Percentiles rank a stretch among this genome's conserved stretches.
Evolutionary conservation across 1,139 yeast species (phyloP).

Genomic region (Hemisphaericaspora lyxosophila): DNA sequence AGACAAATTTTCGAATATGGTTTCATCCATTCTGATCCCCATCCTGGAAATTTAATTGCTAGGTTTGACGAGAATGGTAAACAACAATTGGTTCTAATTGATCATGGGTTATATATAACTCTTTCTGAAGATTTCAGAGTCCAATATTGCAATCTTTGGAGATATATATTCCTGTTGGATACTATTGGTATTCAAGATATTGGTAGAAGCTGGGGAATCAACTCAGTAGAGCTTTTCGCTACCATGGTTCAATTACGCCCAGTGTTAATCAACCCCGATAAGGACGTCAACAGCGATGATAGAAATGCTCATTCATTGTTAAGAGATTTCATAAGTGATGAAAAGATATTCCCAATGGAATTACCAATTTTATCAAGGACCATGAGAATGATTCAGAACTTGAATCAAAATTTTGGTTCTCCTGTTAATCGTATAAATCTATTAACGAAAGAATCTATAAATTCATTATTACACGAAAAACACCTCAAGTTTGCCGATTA

Average conservation of each 20-base stretch:
- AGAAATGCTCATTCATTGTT: slow-evolving; percentile 23
- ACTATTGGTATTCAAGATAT: slow-evolving; percentile 47
- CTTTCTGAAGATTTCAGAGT: slow-evolving; percentile 50
- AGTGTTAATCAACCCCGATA: slow-evolving; percentile 19
- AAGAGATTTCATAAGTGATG: slow-evolving; percentile 54
- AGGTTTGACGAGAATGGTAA: slow-evolving; percentile 38
- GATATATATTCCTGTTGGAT: slow-evolving; percentile 56
- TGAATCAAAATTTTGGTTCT: slow-evolving; percentile 65
- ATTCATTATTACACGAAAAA: slow-evolving; percentile 18
- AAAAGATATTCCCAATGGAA: slow-evolving; percentile 65
- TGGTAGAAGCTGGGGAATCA: slow-evolving; percentile 66
- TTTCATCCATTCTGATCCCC: slow-evolving; percentile 77
- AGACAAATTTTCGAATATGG: slow-evolving; percentile 76
- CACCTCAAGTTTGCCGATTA: slow-evolving; percentile 19
- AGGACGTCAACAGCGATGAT: slow-evolving; percentile 19
- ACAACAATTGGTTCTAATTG: slow-evolving; percentile 67
- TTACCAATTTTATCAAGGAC: slow-evolving; percentile 66
- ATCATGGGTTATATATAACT: slow-evolving; percentile 70
- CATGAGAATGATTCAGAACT: slow-evolving; percentile 71
- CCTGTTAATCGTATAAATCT: slow-evolving; percentile 71
- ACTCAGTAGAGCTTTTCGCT: slow-evolving; percentile 64
- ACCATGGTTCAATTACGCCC: slow-evolving; percentile 58
- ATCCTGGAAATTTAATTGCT: slow-evolving; percentile 73
- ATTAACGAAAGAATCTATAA: slow-evolving; percentile 55
- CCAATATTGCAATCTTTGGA: slow-evolving; percentile 67